Base-by-base conservation (phyloP, 2,329 filamentous ascomycete genomes). In the Pestalotiopsis sp. region DNA sequence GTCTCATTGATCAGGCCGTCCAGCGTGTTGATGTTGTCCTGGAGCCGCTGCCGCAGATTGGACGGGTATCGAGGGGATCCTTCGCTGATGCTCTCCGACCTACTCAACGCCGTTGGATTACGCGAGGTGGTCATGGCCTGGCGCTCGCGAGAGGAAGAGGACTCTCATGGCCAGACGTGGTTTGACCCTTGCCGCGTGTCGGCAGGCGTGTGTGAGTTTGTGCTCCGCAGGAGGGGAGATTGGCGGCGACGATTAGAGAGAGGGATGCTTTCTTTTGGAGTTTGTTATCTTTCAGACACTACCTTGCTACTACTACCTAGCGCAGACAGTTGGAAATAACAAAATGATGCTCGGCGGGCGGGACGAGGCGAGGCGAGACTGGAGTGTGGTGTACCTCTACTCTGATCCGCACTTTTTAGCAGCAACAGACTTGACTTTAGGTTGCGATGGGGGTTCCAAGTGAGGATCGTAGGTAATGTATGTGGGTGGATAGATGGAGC, bases 1-100 rank as follows among this genome's bases (percentile, higher is more conserved):
- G 62, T 36, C 39, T 69, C 66, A 60, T 66, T 66, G 57, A 69
- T 58, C 14, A 68, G 66, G 49, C 68, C 64, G 59, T 69, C 66
- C 14, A 69, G 68, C 27, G 62, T 64, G 63, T 64, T 68, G 68
- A 69, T 65, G 66, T 66, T 69, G 41, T 69, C 68, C 60, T 69
- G 68, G 17, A 69, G 52, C 38, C 68, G 68, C 66, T 69, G 68
- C 55, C 63, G 63, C 49, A 64, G 39, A 20, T 49, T 57, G 45
- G 60, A 27, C n/a, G 62, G 63, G 49, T 69, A 66, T 27, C 58
- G 68, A 60, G 55, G 39, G 25, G 62, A 68, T 39, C 62, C 66
- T 58, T 65, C 68, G 66, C 66, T 68, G 17, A 66, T 68, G 66
- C 68, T 69, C 62, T 69, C 68, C 38, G 68, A 69, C 67, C 68